Evolutionary conservation across 2,329 filamentous ascomycete species (phyloP), one percentile per base, ranked within the genome.

Genomic region (Cyphellophora europaea): DNA sequence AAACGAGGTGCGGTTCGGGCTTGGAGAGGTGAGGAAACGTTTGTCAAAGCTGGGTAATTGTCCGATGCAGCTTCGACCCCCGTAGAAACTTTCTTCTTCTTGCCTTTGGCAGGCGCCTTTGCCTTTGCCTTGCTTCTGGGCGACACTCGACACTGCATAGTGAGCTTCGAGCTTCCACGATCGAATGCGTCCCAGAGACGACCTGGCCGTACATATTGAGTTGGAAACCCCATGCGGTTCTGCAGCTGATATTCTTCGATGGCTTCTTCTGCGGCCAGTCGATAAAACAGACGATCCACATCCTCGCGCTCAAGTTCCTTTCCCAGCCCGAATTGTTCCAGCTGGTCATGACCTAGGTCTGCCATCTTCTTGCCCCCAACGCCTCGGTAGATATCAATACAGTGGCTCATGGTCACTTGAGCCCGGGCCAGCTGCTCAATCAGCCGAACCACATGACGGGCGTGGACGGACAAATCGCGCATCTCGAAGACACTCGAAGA

Each of bases 301-400:
- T 93, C 84, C 21, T 79, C 75, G 49, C 81, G 77, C 38, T 81
- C 78, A 47, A 93, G 61, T 11, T 74, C 65, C 42, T 72, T 75
- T 11, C 82, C 87, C 27, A 71, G 69, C 11, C 85, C 86, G 55
- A 77, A 78, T 38, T 78, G 72, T 12, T 72, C 58, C 6, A 74
- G 44, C 5, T 58, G 50, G 23, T 73, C 65, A 23, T 77, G 74
- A 3, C 62, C 53, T 2, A 63, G 51, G 11, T 69, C 63, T 27
- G 73, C 69, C 27, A 74, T 64, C 37, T 73, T 72, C 40, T 73
- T 74, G 15, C 11, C 16, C 38, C 67, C 72, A 38, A 71, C 77
- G 5, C 88, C 91, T 43, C 80, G 71, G 45, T 95, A 74, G 21
- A 93, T 71, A 50, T 95, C 87, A n/a, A 84, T 76, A 53, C 85